phyloP scores from a whole-genome alignment of 306 rosid genomes.

The Vigna radiata region DNA sequence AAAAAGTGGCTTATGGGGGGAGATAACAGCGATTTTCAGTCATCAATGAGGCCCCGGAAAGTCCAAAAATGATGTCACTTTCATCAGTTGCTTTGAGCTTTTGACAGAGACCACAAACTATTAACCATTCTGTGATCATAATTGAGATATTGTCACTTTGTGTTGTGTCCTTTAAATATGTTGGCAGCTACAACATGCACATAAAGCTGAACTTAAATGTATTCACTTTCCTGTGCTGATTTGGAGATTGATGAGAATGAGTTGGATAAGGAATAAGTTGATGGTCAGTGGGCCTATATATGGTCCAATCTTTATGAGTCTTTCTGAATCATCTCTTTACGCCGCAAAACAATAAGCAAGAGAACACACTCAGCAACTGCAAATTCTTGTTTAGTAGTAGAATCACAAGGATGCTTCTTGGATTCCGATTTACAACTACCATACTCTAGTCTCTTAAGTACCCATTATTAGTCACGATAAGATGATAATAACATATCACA shows the following conservation, averaged over 20 bases:
- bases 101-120: conserved; percentile 39
- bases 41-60: conserved; percentile 26
- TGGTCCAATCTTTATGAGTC: conserved; percentile 28
- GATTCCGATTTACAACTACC: neutral
- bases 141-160: conserved; percentile 48
- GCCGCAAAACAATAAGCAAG: neutral
- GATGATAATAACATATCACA: neutral
- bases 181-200: conserved; percentile 32
- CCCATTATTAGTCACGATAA: neutral
- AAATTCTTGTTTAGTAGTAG: neutral
- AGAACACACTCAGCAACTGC: neutral
- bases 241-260: conserved; percentile 31
- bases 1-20: neutral
- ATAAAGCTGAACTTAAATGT: conserved; percentile 36
- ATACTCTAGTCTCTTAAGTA: neutral
- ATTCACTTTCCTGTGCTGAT: conserved; percentile 39
- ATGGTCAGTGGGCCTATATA: neutral
- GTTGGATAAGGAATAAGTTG: conserved; percentile 6
- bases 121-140: conserved; percentile 39
- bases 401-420: neutral
- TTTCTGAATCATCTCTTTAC: conserved; percentile 9
- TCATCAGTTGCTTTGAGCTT: conserved; percentile 45
- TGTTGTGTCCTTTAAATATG: conserved; percentile 25
- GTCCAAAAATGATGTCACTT: conserved; percentile 49
- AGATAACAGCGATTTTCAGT: conserved; percentile 33